Evolutionary conservation across 2,329 filamentous ascomycete species (phyloP).

Genomic region (Elsinoe perseae): DNA sequence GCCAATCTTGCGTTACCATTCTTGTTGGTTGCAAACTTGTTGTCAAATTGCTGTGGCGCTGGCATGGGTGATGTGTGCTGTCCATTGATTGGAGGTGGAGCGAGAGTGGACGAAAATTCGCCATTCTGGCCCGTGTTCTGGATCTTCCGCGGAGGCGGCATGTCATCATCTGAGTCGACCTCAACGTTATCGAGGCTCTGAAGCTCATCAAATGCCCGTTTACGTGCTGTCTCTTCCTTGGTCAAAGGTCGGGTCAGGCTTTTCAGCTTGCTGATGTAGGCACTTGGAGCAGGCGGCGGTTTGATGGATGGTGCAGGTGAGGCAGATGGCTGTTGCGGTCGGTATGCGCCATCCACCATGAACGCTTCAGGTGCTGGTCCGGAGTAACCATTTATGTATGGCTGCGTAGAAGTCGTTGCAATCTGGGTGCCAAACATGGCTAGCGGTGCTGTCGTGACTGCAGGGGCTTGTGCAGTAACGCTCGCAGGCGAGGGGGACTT

Average conservation of each 20-base stretch:
- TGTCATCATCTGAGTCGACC: slow-evolving; percentile 40
- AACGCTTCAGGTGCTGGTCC: not conserved
- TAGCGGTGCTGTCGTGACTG: not conserved
- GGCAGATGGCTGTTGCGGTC: not conserved
- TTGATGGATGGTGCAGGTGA: not conserved
- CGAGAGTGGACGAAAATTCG: not conserved
- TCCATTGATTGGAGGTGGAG: not conserved
- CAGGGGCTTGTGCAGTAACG: slow-evolving; percentile 3
- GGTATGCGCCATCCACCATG: slow-evolving; percentile 4
- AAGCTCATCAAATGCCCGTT: slow-evolving; percentile 47
- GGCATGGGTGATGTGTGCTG: not conserved
- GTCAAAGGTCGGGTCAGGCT: slow-evolving; percentile 29
- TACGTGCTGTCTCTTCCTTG: slow-evolving; percentile 50
- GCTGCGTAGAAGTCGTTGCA: slow-evolving; percentile 1
- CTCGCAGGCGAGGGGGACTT: slow-evolving; percentile 3
- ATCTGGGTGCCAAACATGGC: slow-evolving; percentile 18
- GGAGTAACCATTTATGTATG: not conserved
- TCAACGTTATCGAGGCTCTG: slow-evolving; percentile 42
- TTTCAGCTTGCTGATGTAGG: slow-evolving; percentile 20
- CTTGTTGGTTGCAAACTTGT: not conserved
- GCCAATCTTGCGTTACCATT: not conserved
- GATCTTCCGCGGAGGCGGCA: slow-evolving; percentile 33
- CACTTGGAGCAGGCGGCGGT: not conserved
- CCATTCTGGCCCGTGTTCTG: slow-evolving; percentile 18
- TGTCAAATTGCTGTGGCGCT: not conserved